Conservation (phyloP, 129 eudicot genomes). For the Tagetes erecta region DNA sequence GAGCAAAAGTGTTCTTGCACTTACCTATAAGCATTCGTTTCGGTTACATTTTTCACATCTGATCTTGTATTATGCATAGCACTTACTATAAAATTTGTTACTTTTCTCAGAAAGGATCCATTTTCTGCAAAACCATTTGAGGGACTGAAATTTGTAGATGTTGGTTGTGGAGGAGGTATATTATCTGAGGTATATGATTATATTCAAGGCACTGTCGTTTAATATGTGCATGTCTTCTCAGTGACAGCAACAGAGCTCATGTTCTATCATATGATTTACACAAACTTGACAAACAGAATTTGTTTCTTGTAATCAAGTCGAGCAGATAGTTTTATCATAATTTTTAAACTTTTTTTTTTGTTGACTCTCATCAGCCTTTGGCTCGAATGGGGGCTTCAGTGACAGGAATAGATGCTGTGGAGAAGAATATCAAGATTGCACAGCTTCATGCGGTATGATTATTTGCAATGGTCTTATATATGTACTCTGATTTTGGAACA, state of each 20-base stretch:
- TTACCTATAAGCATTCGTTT: background rate
- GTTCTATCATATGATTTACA: background rate
- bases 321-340: background rate
- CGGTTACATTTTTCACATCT: background rate
- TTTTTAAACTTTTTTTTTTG: background rate
- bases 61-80: conserved; percentile 8
- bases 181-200: conserved; percentile 72
- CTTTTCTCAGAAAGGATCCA: conserved; percentile 76
- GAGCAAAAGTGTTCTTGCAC: background rate
- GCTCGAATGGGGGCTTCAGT: conserved; percentile 98
- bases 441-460: conserved; percentile 78
- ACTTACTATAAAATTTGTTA: background rate
- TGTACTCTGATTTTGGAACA: conserved; percentile 10
- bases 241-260: conserved; percentile 3
- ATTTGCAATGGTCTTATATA: background rate
- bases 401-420: conserved; percentile 94
- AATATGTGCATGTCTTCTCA: conserved; percentile 3
- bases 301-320: conserved; percentile 17
- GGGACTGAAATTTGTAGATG: conserved; percentile 88
- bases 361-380: conserved; percentile 62
- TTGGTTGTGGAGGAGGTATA: conserved; percentile 99
- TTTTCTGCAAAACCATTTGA: conserved; percentile 74
- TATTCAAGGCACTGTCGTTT: conserved; percentile 15
- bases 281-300: background rate
- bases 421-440: conserved; percentile 85